A percentile compares a stretch with the other conserved stretches of the same genome.
These are phyloP conservation scores for Elongisporangium undulatum DNA, from an alignment of 352 stramenopile species.

Conservation along the genomic window DNA sequence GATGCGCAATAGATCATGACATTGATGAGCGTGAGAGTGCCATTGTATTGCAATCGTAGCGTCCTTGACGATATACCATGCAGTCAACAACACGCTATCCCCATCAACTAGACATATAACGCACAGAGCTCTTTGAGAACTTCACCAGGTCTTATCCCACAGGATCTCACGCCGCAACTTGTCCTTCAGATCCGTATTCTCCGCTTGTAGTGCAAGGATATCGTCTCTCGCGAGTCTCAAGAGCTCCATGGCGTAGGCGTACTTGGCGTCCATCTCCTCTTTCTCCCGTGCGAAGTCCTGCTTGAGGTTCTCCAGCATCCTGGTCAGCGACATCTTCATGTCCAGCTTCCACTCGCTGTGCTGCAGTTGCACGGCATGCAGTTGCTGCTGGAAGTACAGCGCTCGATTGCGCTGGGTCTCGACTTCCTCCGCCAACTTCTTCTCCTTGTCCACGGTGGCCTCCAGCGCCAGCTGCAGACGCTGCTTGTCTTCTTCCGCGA, in stretches of 20 bases:
- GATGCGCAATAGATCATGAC: no score
- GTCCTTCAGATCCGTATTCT: constrained; percentile 57
- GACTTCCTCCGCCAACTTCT: constrained; percentile 72
- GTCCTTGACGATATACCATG: no score
- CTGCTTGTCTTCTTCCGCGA: constrained; percentile 60
- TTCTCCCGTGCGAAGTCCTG: constrained; percentile 47
- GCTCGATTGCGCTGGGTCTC: constrained; percentile 47
- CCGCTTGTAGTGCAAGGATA: constrained; percentile 39
- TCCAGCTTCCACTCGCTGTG: constrained; percentile 52
- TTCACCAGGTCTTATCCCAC: constrained; percentile 34
- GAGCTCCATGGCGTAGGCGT: constrained; percentile 37
- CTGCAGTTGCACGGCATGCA: constrained; percentile 50
- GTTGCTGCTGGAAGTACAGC: constrained; percentile 50
- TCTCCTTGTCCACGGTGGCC: constrained; percentile 68
- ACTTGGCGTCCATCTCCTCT: constrained; percentile 42
- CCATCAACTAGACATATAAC: no score
- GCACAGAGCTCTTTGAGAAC: neutral
- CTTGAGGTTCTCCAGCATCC: constrained; percentile 48
- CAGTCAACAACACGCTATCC: no score
- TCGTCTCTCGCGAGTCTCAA: constrained; percentile 61
- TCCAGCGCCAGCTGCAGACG: constrained; percentile 36
- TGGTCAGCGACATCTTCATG: constrained; percentile 31
- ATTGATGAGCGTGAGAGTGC: no score
- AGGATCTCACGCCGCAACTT: constrained; percentile 30
- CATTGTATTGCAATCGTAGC: no score